phyloP scores from a whole-genome alignment of 1,139 yeast genomes.

The Arxiozyma slooffiae region DNA sequence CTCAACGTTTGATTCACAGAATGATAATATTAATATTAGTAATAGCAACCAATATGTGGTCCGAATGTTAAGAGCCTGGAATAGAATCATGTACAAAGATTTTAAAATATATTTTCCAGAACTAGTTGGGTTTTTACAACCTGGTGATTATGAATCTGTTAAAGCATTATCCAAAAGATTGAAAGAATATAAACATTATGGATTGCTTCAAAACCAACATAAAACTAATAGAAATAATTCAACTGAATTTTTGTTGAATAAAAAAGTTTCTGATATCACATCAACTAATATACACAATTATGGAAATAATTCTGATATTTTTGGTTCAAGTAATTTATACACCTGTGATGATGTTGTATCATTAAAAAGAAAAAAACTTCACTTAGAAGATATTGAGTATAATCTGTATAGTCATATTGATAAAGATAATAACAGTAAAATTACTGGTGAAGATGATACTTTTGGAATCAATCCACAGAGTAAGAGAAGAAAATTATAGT shows the following conservation, averaged over 20 bases:
- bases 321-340: not conserved
- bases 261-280: not conserved
- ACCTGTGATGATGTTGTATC: not conserved
- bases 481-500: not conserved
- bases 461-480: not conserved
- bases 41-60: not conserved
- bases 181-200: not conserved
- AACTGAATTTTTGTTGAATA: not conserved
- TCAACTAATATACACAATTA: not conserved
- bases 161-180: conserved; percentile 10
- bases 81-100: conserved; percentile 24
- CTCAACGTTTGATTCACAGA: not conserved
- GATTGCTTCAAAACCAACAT: not conserved
- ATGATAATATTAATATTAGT: not conserved
- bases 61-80: conserved; percentile 22
- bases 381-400: not conserved
- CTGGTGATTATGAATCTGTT: conserved; percentile 21
- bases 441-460: not conserved
- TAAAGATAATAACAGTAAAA: not conserved
- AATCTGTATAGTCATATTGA: not conserved
- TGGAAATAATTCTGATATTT: not conserved
- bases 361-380: not conserved
- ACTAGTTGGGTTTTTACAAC: conserved; percentile 16
- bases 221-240: not conserved
- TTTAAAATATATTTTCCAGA: conserved; percentile 26